Base-by-base conservation (phyloP, 176 grass and related monocot genomes). In the Oryza rufipogon region DNA sequence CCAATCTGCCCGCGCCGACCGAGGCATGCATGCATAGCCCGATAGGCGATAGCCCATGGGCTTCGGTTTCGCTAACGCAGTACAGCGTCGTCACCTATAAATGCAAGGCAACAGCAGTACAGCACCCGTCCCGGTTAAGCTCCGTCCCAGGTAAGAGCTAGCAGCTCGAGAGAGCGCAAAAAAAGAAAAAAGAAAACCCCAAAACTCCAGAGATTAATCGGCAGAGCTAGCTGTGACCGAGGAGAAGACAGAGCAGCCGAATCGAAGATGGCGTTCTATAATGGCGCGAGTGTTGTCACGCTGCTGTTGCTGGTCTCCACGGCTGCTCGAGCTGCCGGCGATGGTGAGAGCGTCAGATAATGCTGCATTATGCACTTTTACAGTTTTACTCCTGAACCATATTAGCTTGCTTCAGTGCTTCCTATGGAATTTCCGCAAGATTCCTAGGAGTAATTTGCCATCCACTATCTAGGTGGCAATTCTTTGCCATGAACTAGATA, bases 261-360 rank as follows among this genome's bases (percentile, higher is more conserved):
- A 33, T 61, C 56, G 7, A 45, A 78, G 75, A 88, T 86, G 88
- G 36, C 0, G 83, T 25, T 52, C 87, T 80, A 48, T 32, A 85
- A 39, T 20, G 41, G 70, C 15, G 68, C 23, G 22, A n/a, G 7
- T 23, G 19, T 10, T 52, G 42, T 48, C 80, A 75, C 34, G 15
- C 33, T 83, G 5, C 19, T 83, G 67, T 42, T 88, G 81, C 22
- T 83, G 22, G 25, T 74, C 69, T 47, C 60, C 81, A 33, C 19
- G 9, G 81, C 81, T n/a, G 75, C 81, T 33, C 60, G 13, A 17
- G 58, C 69, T 25, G 78, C 63, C 34, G 58, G 68, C 20, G 68
- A 88, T 16, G 81, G 87, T 84, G 61, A 68, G 17, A 68, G 17
- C 33, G 15, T 17, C 76, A 17, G 44, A 61, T 51, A n/a, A 33